Percentiles rank a stretch among this genome's conserved stretches.
phyloP scores from a whole-genome alignment of 2,329 filamentous ascomycete species.

The Colletotrichum camelliae region DNA sequence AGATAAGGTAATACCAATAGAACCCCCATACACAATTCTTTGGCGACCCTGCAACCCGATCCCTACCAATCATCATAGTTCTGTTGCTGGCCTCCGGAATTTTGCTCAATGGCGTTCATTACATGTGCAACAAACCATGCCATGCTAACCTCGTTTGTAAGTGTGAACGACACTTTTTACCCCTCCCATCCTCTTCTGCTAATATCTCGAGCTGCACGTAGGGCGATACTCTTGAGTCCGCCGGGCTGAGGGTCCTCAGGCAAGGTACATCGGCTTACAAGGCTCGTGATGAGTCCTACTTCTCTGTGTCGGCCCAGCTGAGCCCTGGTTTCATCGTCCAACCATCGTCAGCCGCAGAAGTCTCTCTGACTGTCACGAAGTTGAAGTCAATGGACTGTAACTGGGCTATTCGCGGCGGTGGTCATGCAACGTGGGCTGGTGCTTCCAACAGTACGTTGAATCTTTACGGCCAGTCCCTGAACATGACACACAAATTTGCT shows the following conservation, averaged over 20 bases:
- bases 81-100: too few relatives aligned
- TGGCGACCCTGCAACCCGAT: not conserved
- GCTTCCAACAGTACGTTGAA: not conserved
- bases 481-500: conserved; percentile 14
- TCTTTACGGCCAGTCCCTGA: fast-evolving
- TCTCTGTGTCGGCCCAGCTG: not conserved
- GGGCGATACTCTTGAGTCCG: not conserved
- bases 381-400: conserved; percentile 30
- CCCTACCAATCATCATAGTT: not conserved
- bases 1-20: too few relatives aligned
- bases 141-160: not conserved
- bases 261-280: not conserved
- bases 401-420: conserved; percentile 37
- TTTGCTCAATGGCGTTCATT: not conserved
- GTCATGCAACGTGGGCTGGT: conserved; percentile 27
- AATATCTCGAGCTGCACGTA: not conserved
- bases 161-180: fast-evolving
- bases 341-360: conserved; percentile 28
- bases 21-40: not conserved
- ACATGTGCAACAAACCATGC: not conserved
- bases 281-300: not conserved
- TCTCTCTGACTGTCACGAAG: conserved; percentile 29
- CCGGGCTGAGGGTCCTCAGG: not conserved
- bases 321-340: conserved; percentile 28
- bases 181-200: not conserved